Conservation (phyloP, 225 moss, liverwort and hornwort genomes). For the Anthoceros angustus region DNA sequence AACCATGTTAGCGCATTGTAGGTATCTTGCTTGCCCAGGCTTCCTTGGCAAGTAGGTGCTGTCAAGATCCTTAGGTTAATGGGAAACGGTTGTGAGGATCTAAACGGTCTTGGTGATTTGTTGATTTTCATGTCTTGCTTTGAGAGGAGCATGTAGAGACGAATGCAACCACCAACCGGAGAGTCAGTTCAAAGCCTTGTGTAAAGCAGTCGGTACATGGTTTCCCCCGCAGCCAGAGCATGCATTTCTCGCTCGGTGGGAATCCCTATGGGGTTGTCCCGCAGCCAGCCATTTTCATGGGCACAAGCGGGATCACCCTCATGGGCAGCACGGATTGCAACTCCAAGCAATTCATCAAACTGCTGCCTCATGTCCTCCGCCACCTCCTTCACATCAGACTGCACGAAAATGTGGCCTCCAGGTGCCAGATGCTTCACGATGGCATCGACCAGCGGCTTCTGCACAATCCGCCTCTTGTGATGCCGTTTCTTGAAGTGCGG, state of each 20-base stretch:
- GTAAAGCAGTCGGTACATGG: conserved; percentile 43
- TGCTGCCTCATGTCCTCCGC: conserved; percentile 61
- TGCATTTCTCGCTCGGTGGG: conserved; percentile 75
- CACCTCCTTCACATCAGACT: conserved; percentile 73
- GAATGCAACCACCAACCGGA: too few species aligned
- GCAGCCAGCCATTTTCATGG: conserved; percentile 49
- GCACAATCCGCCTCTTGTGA: conserved; percentile 62
- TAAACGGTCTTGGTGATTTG: neutral
- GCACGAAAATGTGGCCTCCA: conserved; percentile 51
- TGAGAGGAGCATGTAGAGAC: too few species aligned
- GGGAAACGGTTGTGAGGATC: too few species aligned
- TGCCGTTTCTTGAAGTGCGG: conserved; percentile 79
- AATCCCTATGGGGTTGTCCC: conserved; percentile 46
- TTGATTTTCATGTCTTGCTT: neutral
- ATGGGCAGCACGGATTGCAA: conserved; percentile 14
- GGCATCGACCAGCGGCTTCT: conserved; percentile 49
- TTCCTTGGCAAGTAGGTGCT: too few species aligned
- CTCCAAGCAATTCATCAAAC: conserved; percentile 33
- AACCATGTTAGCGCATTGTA: neutral
- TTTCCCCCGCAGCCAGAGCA: conserved; percentile 43
- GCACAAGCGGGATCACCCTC: conserved; percentile 8
- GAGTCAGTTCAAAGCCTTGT: conserved; percentile 1
- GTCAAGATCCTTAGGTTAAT: too few species aligned
- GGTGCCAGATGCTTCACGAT: conserved; percentile 32
- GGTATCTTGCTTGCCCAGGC: too few species aligned